Conservation (phyloP, 2,329 filamentous ascomycete species). For the Waltergamsia citrina region DNA sequence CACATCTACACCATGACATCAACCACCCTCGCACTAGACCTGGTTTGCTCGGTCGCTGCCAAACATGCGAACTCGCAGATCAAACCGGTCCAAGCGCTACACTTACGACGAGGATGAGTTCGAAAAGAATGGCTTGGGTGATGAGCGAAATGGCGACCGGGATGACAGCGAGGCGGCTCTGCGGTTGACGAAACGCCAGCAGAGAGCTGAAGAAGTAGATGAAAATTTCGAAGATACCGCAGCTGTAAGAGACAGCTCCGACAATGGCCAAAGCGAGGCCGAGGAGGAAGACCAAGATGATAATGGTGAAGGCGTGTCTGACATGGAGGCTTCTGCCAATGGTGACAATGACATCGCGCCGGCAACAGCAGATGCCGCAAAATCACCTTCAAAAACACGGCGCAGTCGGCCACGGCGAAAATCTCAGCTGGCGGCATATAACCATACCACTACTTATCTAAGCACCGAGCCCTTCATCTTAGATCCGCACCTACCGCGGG, state of each 20-base stretch:
- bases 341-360: neutral
- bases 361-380: conserved; percentile 1
- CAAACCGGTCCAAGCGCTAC: conserved; percentile 24
- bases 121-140: conserved; percentile 9
- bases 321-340: no score
- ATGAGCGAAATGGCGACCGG: conserved; percentile 8
- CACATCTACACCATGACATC: neutral
- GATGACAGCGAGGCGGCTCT: conserved; percentile 15
- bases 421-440: neutral
- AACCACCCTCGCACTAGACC: conserved; percentile 3
- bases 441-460: neutral
- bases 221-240: conserved; percentile 19
- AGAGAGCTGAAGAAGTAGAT: conserved; percentile 15
- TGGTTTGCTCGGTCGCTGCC: no score
- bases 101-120: conserved; percentile 23
- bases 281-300: conserved; percentile 2
- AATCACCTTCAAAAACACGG: neutral
- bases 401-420: neutral
- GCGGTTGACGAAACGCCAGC: conserved; percentile 10
- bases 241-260: conserved; percentile 12
- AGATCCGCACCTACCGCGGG: conserved; percentile 3
- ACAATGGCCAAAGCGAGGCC: conserved; percentile 11
- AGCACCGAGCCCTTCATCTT: neutral
- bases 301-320: neutral
- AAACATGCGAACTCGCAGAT: conserved; percentile 27